Percentiles rank a stretch among this genome's conserved stretches.
These are phyloP conservation scores for Acidomyces sp. DNA, from an alignment of 495 filamentous ascomycete genomes.

Conservation along the genomic window DNA sequence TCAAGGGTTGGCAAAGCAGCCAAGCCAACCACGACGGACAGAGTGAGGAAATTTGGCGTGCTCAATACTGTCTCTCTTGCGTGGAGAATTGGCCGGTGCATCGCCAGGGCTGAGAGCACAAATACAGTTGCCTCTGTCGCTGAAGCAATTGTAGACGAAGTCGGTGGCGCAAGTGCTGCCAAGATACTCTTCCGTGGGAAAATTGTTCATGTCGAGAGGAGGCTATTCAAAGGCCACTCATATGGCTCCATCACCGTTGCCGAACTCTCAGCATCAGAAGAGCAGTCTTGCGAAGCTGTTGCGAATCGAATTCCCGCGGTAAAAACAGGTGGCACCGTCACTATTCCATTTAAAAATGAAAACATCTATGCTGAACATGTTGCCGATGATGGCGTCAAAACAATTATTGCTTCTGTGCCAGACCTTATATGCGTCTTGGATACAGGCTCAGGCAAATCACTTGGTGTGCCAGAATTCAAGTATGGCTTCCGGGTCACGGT, in stretches of 20 bases:
- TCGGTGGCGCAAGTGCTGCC: conserved; percentile 38
- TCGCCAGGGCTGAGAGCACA: conserved; percentile 34
- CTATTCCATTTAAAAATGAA: conserved; percentile 54
- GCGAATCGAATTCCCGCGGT: neutral
- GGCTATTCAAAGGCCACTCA: conserved; percentile 41
- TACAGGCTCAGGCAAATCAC: conserved; percentile 43
- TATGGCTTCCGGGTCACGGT: conserved; percentile 47
- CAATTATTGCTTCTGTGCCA: conserved; percentile 44
- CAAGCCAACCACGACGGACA: conserved; percentile 35
- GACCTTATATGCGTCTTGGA: conserved; percentile 51
- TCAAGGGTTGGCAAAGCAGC: conserved; percentile 35
- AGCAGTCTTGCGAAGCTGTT: conserved; percentile 8
- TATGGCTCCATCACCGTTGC: conserved; percentile 43
- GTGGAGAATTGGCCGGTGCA: conserved; percentile 43
- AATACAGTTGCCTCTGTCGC: conserved; percentile 39
- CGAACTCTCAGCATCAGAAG: conserved; percentile 27
- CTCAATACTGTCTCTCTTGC: conserved; percentile 39
- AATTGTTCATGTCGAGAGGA: conserved; percentile 44
- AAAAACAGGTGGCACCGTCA: conserved; percentile 29
- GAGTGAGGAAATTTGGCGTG: conserved; percentile 38
- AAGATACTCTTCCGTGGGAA: conserved; percentile 49
- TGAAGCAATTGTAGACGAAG: conserved; percentile 44
- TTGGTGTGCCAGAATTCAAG: conserved; percentile 49
- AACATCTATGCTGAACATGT: conserved; percentile 42
- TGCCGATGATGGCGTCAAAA: conserved; percentile 28